Conservation (phyloP, 495 filamentous ascomycete species). For the Penicillium daleae region DNA sequence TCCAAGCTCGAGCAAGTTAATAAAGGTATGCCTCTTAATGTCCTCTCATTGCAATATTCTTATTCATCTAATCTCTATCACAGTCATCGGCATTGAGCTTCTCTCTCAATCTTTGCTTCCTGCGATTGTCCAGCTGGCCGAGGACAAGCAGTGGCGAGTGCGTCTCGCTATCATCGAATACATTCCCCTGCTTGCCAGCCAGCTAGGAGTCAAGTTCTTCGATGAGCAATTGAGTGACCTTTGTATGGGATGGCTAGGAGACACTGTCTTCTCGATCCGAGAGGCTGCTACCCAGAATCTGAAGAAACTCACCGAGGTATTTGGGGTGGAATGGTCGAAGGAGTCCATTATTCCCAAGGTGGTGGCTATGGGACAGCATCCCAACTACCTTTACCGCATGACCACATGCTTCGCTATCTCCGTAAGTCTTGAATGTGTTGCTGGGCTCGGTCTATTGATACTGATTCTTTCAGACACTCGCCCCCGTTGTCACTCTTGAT, state of each 20-base stretch:
- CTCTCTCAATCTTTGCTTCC: constrained; percentile 95
- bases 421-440: constrained; percentile 57
- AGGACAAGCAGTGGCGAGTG: constrained; percentile 99
- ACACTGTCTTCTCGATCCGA: constrained; percentile 97
- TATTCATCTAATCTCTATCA: constrained; percentile 50
- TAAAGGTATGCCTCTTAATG: constrained; percentile 64
- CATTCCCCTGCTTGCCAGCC: constrained; percentile 93
- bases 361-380: constrained; percentile 95
- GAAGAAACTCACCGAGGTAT: constrained; percentile 97
- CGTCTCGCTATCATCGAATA: constrained; percentile 98
- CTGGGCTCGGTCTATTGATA: neutral
- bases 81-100: constrained; percentile 95
- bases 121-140: constrained; percentile 96
- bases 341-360: constrained; percentile 98
- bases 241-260: constrained; percentile 99
- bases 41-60: constrained; percentile 79
- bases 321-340: constrained; percentile 97
- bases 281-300: constrained; percentile 96
- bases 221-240: constrained; percentile 93
- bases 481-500: constrained; percentile 86
- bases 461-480: constrained; percentile 74
- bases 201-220: constrained; percentile 96
- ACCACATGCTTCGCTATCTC: constrained; percentile 98
- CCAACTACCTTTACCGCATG: constrained; percentile 99
- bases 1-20: constrained; percentile 98